Base-by-base conservation (phyloP, 148 eudicot species). In the Silene latifolia region DNA sequence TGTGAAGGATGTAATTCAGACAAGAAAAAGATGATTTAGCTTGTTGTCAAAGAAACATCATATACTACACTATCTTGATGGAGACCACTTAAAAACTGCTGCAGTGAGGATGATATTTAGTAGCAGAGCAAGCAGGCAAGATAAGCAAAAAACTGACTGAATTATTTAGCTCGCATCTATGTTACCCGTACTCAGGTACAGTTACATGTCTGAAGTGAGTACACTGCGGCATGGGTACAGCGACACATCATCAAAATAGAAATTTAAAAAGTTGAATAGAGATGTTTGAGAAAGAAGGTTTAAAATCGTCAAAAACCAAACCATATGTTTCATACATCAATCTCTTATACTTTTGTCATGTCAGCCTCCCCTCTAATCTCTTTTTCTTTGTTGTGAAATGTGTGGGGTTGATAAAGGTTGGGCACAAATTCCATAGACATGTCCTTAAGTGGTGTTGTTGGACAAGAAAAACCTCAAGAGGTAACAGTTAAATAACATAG, bases 111-210 rank as follows among this genome's bases (percentile, higher is more conserved):
- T 9, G 24, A 67, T 46, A 32, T 42, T 18, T 67, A 67, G 53
- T 44, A 67, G 25, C 18, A 20, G 46, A 20, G 12, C 21, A 74
- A 74, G 32, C 39, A 69, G 56, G 71, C 63, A 51, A 72, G 56
- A 80, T 21, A 56, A 69, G 2, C 10, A 8, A 51, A 63, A 53
- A 60, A 35, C 20, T 61, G 18, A 32, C 2, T 47, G 68, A 27
- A 42, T 4, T n/a, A 67, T 39, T 39, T 21, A 39, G 24, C 8
- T 5, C 27, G 67, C 15, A 23, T 48, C 1, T 10, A 8, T 8
- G 4, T 14, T 51, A 13, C 56, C 14, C 17, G 18, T 51, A 51
- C 56, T 48, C 12, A 47, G 53, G 13, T 48, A 48, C 17, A 18
- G 56, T 3, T 15, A 51, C 56, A 51, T 51, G 17, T 51, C 56